Evolutionary conservation across 495 filamentous ascomycete genomes (phyloP), one percentile per base, ranked within the genome.

Genomic region (Penicillium crystallinum): DNA sequence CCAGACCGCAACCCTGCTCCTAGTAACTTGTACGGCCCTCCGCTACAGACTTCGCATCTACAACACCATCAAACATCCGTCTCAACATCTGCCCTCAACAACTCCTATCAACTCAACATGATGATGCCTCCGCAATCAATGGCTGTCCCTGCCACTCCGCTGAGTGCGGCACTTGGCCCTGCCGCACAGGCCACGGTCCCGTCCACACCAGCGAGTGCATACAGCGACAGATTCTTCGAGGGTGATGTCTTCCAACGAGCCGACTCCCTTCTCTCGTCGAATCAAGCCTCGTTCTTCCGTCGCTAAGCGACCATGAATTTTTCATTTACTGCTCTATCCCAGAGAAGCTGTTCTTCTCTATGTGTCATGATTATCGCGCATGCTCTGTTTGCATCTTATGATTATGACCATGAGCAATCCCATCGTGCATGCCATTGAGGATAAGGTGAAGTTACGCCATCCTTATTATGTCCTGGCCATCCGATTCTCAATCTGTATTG

Each of bases 151-250:
- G 76, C 84, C 4, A 87, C 84, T 4, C 90, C 90, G 6, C 76
- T 92, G 51, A 91, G 87, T 58, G 90, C 90, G 14, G 90, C 90
- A 12, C 78, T 96, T 4, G 90, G 90, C 4, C 88, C 90, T 7
- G 91, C 91, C 33, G 89, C 89, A 14, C 89, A 93, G 64, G 90
- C 91, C 2, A 96, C 91, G 1, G 84, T 96, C 17, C 89, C 90
- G 5, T 86, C 84, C 8, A 90, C 86, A 0, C 87, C 88, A 21
- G 83, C 82, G 47, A 88, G 81, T 66, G 82, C 78, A 4, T 87
- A 86, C 61, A 70, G 76, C 38, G 78, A 82, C 52, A 75, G 76
- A 23, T 82, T 82, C 44, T 88, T 89, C 55, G 75, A 72, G 22
- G 84, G 86, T 4, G 83, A 86, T 52, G 83, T 89, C 4, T 90